Evolutionary conservation across 192 early-diverging fungal species (phyloP), one percentile per base, ranked within the genome.

Genomic region (Entomortierella chlamydospora): DNA sequence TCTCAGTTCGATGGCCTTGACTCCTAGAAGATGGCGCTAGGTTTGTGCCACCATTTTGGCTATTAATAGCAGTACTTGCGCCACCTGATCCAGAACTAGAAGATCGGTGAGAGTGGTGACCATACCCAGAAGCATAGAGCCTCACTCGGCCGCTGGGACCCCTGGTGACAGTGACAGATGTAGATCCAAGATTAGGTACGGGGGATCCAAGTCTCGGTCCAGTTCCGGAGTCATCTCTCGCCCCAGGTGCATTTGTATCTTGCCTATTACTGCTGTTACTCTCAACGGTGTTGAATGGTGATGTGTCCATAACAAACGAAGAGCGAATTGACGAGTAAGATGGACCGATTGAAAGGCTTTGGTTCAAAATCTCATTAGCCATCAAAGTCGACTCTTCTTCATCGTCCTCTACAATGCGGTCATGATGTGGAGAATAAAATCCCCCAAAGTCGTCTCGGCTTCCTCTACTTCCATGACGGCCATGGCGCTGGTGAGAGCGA

Each of bases 401-500:
- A 37, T 79, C 68, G 26, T 79, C 76, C 57, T 79, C 76, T 2
- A 61, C 62, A 66, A 79, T 79, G 13, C 76, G 62, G 10, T 79
- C 76, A 56, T 79, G 76, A 28, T 70, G 68, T 7, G 76, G 68
- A 5, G 68, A 65, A 30, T 60, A 79, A 22, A 79, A 47, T 2
- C 53, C 53, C 30, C 76, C 76, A 79, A 79, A 79, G n/a, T 79
- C 76, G 52, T 79, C 76, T 43, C 76, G 67, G 49, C 76, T 79
- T 18, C 68, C 76, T 50, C 61, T 79, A 42, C 76, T 70, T n/a
- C 68, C 63, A 33, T 70, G 76, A 15, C 76, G 76, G 20, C 57
- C 52, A 50, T 68, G 67, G 5, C 76, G 73, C n/a, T 74, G 65
- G n/a, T 70, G 76, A 7, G 68, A 43, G 31, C 68, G 68, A 49